Evolutionary conservation across 352 stramenopile genomes (phyloP).

Genomic region (Globisporangium alternatum): DNA sequence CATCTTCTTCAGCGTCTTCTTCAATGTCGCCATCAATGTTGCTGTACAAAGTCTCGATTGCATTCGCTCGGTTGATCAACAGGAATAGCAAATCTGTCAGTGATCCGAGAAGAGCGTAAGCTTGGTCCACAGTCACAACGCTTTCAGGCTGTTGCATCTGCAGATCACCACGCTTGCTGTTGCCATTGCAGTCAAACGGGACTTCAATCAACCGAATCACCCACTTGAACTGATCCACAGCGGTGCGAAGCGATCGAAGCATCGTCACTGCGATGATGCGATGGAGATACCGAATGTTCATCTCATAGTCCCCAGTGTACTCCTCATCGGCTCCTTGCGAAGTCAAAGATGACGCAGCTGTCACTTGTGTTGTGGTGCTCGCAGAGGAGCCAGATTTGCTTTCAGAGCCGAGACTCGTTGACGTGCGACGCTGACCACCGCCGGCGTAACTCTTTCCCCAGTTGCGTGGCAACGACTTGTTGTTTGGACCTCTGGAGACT

Average conservation of each 20-base stretch:
- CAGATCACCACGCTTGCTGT: constrained; percentile 1
- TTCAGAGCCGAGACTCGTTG: constrained; percentile 21
- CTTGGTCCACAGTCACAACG: constrained; percentile 31
- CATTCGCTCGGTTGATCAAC: constrained; percentile 46
- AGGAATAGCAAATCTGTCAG: constrained; percentile 58
- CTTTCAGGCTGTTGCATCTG: background rate
- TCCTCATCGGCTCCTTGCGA: constrained; percentile 5
- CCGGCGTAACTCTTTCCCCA: constrained; percentile 60
- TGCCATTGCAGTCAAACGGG: constrained; percentile 22
- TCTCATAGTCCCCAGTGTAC: constrained; percentile 18
- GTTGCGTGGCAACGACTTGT: constrained; percentile 56
- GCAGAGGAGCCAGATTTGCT: constrained; percentile 13
- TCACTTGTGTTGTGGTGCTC: background rate
- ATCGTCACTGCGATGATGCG: constrained; percentile 36
- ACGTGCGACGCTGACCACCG: constrained; percentile 27
- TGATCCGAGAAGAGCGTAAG: constrained; percentile 44
- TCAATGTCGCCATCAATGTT: constrained; percentile 20
- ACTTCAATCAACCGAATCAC: constrained; percentile 45
- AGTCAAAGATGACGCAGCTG: background rate
- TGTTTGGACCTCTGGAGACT: constrained; percentile 14
- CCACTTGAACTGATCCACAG: constrained; percentile 52
- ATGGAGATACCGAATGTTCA: constrained; percentile 36
- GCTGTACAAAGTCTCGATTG: constrained; percentile 36
- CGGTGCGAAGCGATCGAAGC: constrained; percentile 39
- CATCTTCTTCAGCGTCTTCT: constrained; percentile 16